These are phyloP conservation scores for Epichloe festucae DNA, from an alignment of 2,329 filamentous ascomycete genomes.

Conservation along the genomic window DNA sequence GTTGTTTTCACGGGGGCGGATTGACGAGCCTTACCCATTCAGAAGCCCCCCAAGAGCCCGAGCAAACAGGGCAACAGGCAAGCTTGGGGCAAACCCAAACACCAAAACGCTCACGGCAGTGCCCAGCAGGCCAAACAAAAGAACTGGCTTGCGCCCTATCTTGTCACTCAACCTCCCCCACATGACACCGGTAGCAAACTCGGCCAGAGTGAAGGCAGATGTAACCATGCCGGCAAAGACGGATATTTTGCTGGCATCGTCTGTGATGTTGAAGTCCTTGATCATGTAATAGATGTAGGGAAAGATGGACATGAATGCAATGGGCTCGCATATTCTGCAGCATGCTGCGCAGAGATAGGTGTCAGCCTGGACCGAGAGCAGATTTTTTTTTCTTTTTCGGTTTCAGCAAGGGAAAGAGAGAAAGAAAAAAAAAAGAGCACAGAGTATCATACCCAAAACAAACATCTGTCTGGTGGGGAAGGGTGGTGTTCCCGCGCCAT, in stretches of 20 bases:
- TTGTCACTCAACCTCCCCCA: slow-evolving; percentile 95
- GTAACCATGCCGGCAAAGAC: slow-evolving; percentile 94
- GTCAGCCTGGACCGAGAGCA: neutral
- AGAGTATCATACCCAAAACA: slow-evolving; percentile 31
- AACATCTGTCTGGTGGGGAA: slow-evolving; percentile 36
- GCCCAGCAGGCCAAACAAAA: slow-evolving; percentile 78
- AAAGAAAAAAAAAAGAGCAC: neutral
- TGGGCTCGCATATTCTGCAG: slow-evolving; percentile 94
- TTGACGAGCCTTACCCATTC: slow-evolving; percentile 56
- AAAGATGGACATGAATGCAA: slow-evolving; percentile 99
- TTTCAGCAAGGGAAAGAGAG: neutral
- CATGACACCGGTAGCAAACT: slow-evolving; percentile 82
- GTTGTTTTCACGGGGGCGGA: too few relatives aligned
- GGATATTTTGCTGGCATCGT: slow-evolving; percentile 67
- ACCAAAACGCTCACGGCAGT: slow-evolving; percentile 86
- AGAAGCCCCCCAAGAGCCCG: slow-evolving; percentile 74
- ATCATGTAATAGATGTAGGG: slow-evolving; percentile 99
- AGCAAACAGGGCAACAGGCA: slow-evolving; percentile 73
- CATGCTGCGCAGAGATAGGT: slow-evolving; percentile 42
- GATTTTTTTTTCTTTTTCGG: too few relatives aligned
- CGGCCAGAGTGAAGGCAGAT: slow-evolving; percentile 88
- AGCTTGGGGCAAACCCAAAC: slow-evolving; percentile 78
- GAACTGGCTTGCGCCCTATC: slow-evolving; percentile 82
- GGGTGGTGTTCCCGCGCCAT: slow-evolving; percentile 15
- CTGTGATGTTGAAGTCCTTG: slow-evolving; percentile 73